A percentile compares a stretch with the other conserved stretches of the same genome.
These are phyloP conservation scores for Helenozyma baotianmanensis DNA, from an alignment of 805 yeast genomes.

Conservation along the genomic window DNA sequence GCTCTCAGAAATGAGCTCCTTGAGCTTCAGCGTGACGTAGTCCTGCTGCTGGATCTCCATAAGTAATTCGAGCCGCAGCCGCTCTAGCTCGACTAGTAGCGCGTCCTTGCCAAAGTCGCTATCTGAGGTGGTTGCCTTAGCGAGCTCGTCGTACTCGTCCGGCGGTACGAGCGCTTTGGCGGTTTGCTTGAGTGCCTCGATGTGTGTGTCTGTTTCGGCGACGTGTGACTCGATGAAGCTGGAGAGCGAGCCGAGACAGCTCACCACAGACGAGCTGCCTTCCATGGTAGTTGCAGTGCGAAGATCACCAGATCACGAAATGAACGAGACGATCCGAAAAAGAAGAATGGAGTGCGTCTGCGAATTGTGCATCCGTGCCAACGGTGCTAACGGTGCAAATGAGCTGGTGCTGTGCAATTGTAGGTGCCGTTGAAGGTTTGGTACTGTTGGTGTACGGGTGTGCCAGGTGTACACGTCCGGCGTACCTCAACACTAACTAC, in stretches of 20 bases:
- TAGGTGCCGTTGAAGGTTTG: too few species aligned
- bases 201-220: conserved; percentile 7
- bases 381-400: too few species aligned
- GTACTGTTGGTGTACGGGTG: conserved; percentile 4
- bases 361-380: too few species aligned
- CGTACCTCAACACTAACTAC: too few species aligned
- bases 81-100: conserved; percentile 23
- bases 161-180: conserved; percentile 6
- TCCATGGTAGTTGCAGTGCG: too few species aligned
- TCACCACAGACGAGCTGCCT: not conserved
- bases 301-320: too few species aligned
- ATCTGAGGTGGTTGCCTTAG: not conserved
- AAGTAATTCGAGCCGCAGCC: conserved; percentile 25
- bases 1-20: conserved; percentile 30
- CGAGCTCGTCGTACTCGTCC: conserved; percentile 4
- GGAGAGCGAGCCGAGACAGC: conserved; percentile 8
- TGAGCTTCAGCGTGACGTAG: conserved; percentile 25
- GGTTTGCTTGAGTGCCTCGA: conserved; percentile 5
- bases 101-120: conserved; percentile 6
- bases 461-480: too few species aligned
- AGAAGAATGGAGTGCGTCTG: too few species aligned
- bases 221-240: conserved; percentile 8
- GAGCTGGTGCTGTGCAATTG: too few species aligned
- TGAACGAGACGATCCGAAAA: too few species aligned
- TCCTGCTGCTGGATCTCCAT: conserved; percentile 40